Base-by-base conservation (phyloP, 192 early-diverging fungal genomes). In the Paraglomus brasilianum region DNA sequence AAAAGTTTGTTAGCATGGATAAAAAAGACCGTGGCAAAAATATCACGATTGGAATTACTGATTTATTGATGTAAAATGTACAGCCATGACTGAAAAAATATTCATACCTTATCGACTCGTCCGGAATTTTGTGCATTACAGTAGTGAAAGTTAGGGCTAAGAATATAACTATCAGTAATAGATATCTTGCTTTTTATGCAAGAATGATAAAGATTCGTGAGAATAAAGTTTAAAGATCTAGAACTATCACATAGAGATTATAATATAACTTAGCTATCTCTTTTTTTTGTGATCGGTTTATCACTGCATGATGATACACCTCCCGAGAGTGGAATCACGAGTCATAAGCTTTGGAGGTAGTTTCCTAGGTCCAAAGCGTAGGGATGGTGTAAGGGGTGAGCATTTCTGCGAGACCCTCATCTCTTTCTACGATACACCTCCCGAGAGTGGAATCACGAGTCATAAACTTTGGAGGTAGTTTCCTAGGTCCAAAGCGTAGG, bases 211-310 rank as follows among this genome's bases (percentile, higher is more conserved):
- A 55, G 52, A 55, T 55, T 52, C 15, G 50, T n/a, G 7, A 52
- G 50, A 52, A 52, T 52, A 52, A 52, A 52, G 50, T 17, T 52
- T 52, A 52, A 52, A 52, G 50, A 52, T 52, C 14, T 52, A 52
- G 15, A 52, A 52, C 50, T 52, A 52, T 52, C 50, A 52, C 50
- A 30, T 30, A 52, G 15, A 52, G 15, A 52, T n/a, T 52, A 55
- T 55, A 55, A 55, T 55, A 55, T 41, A 59, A 59, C 22, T 59
- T 59, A 59, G 57, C 42, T 61, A 45, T 21, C 59, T 45, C 17
- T 62, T 61, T 61, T 60, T 62, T 62, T 55, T 55, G n/a, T 62
- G 19, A 21, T 62, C 41, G 59, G 41, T 62, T 60, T 62, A 62
- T 62, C 59, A 62, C 59, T 62, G 59, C 59, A 22, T 10, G 59